Base-by-base conservation (phyloP, 1,139 yeast species). In the Hyphopichia pseudoburtonii region DNA sequence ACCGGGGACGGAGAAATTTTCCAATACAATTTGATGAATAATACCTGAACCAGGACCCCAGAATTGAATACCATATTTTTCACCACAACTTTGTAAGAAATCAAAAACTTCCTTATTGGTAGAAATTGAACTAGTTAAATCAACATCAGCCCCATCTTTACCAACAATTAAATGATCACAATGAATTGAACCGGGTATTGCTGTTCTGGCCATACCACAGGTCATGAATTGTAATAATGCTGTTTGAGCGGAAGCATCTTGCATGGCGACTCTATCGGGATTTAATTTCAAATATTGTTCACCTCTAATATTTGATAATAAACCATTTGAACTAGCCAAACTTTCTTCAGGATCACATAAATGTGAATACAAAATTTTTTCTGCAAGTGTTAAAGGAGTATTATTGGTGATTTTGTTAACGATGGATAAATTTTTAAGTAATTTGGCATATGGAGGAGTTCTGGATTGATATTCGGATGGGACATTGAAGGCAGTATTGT, bases 11-110 rank as follows among this genome's bases (percentile, higher is more conserved):
- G 95, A 81, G 64, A 86, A 92, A 70, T 92, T 92, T 65, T 92
- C 98, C 51, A 92, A 73, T 27, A 92, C 96, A 52, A 92, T 92
- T 68, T 92, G 98, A 66, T 92, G 98, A 53, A 92, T 92, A 52
- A 92, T 92, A 56, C 98, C 98, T 10, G 97, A 89, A 36, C 98
- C 98, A 12, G 98, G 97, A 11, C 96, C 96, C 98, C 98, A 92
- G 67, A 92, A 92, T 59, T 87, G 96, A 47, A 92, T 88, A 43
- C 97, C 97, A 60, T 89, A 92, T 64, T 86, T 89, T 51, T 78
- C 84, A 44, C 95, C 95, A 66, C 96, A 88, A 45, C 90, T 79
- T 61, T 86, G 86, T 50, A 92, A 72, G 68, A 92, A 92, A 57
- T 89, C 95, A 58, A 89, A 92, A 34, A 92, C 97, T 63, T 92